Evolutionary conservation across 768 basidiomycete genomes (phyloP).

Genomic region (Cyclocybe aegerita): DNA sequence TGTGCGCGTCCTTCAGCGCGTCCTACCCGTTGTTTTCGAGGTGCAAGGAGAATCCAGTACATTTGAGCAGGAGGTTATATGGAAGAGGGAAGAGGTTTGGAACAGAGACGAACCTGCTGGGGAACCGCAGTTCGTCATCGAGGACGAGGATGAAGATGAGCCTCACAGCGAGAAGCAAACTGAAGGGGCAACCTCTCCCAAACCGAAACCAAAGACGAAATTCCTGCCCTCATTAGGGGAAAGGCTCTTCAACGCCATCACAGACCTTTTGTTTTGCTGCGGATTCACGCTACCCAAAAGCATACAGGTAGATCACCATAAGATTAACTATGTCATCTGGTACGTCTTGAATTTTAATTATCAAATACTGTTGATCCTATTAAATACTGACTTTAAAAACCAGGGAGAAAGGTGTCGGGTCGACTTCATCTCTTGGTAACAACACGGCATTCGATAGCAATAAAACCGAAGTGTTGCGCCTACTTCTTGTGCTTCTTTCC

Average conservation of each 20-base stretch:
- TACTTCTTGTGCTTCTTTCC: conserved; percentile 85
- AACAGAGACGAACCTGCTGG: conserved; percentile 25
- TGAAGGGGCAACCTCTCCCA: conserved; percentile 13
- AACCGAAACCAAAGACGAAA: conserved; percentile 33
- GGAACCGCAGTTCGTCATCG: conserved; percentile 81
- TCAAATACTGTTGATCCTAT: neutral
- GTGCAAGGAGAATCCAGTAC: conserved; percentile 66
- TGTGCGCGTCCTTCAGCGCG: conserved; percentile 83
- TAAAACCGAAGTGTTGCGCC: conserved; percentile 86
- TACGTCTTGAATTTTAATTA: conserved; percentile 32
- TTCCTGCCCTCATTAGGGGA: conserved; percentile 78
- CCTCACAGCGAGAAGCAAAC: conserved; percentile 28
- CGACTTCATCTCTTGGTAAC: conserved; percentile 56
- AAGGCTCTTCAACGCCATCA: conserved; percentile 71
- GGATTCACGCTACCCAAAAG: conserved; percentile 87
- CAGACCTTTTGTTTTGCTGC: conserved; percentile 91
- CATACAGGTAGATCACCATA: conserved; percentile 76
- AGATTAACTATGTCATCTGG: conserved; percentile 89
- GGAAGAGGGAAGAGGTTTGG: conserved; percentile 64
- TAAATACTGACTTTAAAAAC: neutral
- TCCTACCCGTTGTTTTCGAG: conserved; percentile 89
- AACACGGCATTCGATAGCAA: conserved; percentile 71
- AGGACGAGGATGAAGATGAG: conserved; percentile 72
- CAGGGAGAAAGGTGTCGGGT: conserved; percentile 96
- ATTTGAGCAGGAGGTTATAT: conserved; percentile 81